A percentile compares a stretch with the other conserved stretches of the same genome.
Evolutionary conservation across 352 stramenopile genomes (phyloP).

Genomic region (Pythium utonaiense): DNA sequence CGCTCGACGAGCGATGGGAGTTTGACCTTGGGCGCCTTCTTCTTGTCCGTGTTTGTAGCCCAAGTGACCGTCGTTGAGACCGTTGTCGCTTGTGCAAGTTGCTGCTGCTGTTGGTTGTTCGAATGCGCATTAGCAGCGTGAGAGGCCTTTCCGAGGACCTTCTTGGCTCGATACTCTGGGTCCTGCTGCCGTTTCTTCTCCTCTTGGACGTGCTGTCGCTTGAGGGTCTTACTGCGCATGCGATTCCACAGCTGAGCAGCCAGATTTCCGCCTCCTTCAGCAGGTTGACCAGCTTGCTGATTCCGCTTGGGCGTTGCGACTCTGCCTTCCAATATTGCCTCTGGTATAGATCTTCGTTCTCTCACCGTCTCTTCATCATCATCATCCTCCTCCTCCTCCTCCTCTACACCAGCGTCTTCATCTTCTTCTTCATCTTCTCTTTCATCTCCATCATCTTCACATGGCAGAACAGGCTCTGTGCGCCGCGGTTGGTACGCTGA

Average conservation of each 20-base stretch:
- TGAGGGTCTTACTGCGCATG: conserved; percentile 54
- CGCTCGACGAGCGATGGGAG: conserved; percentile 71
- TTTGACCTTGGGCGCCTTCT: conserved; percentile 58
- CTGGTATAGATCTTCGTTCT: neutral
- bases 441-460: neutral
- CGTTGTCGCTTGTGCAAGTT: neutral
- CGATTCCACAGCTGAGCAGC: conserved; percentile 59
- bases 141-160: conserved; percentile 37
- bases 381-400: neutral
- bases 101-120: neutral
- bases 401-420: neutral
- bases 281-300: neutral
- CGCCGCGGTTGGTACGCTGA: conserved; percentile 7
- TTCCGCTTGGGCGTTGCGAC: neutral
- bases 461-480: conserved; percentile 1
- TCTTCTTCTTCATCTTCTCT: neutral
- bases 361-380: neutral
- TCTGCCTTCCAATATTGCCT: neutral
- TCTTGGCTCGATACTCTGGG: conserved; percentile 52
- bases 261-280: conserved; percentile 19
- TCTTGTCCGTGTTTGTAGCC: conserved; percentile 32
- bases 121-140: neutral
- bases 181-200: conserved; percentile 44
- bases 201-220: conserved; percentile 31
- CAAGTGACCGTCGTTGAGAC: conserved; percentile 14